These are phyloP conservation scores for Pestalotiopsis sp. DNA, from an alignment of 2,329 filamentous ascomycete species.

Conservation along the genomic window DNA sequence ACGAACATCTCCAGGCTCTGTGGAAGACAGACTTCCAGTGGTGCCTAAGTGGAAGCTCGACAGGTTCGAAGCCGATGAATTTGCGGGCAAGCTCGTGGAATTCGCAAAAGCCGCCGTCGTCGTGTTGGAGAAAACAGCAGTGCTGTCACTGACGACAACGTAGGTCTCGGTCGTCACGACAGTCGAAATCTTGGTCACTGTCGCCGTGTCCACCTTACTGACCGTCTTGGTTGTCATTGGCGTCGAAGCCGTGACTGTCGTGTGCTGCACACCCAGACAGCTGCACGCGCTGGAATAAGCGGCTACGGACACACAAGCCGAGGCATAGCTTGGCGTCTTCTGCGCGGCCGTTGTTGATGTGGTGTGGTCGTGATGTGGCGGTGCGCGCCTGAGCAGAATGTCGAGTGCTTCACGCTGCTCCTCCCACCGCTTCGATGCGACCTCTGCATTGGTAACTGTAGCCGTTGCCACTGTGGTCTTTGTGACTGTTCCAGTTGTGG, in stretches of 20 bases:
- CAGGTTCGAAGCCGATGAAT: neutral
- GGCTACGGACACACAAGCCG: slow-evolving; percentile 18
- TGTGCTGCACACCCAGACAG: slow-evolving; percentile 20
- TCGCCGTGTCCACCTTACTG: slow-evolving; percentile 14
- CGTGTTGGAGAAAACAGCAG: slow-evolving; percentile 11
- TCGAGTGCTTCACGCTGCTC: slow-evolving; percentile 20
- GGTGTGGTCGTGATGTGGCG: neutral
- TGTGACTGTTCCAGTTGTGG: slow-evolving; percentile 14
- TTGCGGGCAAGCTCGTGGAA: slow-evolving; percentile 15
- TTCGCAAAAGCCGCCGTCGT: slow-evolving; percentile 17
- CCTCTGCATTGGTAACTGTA: slow-evolving; percentile 13
- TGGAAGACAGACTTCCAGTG: neutral
- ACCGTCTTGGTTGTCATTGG: slow-evolving; percentile 17
- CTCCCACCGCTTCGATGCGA: slow-evolving; percentile 22
- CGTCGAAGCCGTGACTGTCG: slow-evolving; percentile 18
- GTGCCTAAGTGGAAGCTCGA: neutral
- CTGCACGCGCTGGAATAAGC: slow-evolving; percentile 26
- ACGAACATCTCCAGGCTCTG: neutral
- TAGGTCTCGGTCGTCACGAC: slow-evolving; percentile 16
- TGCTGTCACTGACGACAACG: slow-evolving; percentile 11
- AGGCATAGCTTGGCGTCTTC: slow-evolving; percentile 21
- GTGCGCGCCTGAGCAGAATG: slow-evolving; percentile 16
- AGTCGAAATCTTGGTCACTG: slow-evolving; percentile 4
- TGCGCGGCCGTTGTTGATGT: slow-evolving; percentile 14
- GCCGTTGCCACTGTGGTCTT: slow-evolving; percentile 18